Base-by-base conservation (phyloP, 345 rosid species). In the Rubroshorea leprosula region DNA sequence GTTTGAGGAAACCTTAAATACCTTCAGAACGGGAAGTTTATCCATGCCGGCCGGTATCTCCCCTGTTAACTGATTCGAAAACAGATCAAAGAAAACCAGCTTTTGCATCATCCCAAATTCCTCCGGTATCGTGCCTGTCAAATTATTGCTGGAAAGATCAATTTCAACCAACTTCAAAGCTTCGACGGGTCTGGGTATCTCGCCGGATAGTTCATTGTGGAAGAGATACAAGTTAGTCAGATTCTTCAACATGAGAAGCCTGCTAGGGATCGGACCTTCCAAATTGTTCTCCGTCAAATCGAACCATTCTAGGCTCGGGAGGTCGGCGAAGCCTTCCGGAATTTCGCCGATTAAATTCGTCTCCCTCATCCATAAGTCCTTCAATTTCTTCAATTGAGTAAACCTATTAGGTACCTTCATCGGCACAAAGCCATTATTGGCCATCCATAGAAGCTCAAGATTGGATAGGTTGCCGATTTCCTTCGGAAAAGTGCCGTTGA, bases 111-210 rank as follows among this genome's bases (percentile, higher is more conserved):
- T 84, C 11, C 89, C 93, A 17, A 84, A 64, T 10, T 62, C 76
- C 25, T 60, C 73, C 0, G 94, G 89, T 19, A 92, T 76, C 4
- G 85, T 59, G 59, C 96, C 98, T 22, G 71, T 77, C 57, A 92
- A 69, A 4, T 72, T 68, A 68, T 92, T 92, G 6, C 0, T 45
- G 0, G 81, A n/a, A n/a, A n/a, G n/a, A n/a, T n/a, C n/a, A n/a
- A n/a, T n/a, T n/a, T n/a, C n/a, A n/a, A n/a, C n/a, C 74, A 92
- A 18, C 27, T 69, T 72, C 47, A 66, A 50, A 1, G 84, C 74
- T 23, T 75, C 68, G n/a, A 84, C 65, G 17, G 58, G 41, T 49
- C 14, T 61, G 1, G 98, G 91, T 8, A 92, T 77, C 50, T 66
- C 77, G 1, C 91, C 95, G 41, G 80, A 72, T 43, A 92, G 50